Evolutionary conservation across 1,284 basidiomycete species (phyloP), one percentile per base, ranked within the genome.

Genomic region (Marasmius fiardii): DNA sequence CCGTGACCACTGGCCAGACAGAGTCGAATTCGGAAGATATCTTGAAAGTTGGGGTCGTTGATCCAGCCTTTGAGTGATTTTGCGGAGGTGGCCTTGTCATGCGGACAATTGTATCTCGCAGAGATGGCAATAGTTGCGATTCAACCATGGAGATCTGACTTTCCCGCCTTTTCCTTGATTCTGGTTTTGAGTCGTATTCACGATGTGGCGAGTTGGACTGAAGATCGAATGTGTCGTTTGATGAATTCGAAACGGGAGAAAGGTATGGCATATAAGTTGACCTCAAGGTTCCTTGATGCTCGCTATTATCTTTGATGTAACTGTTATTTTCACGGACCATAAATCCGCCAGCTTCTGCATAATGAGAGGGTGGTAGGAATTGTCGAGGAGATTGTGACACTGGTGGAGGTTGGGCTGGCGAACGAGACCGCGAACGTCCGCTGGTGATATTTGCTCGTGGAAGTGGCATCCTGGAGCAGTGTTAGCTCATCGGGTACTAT

Each of bases 21-120:
- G 48, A 51, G 28, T 45, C 41, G 24, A 39, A 21, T 31, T 39
- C 52, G 34, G 47, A 60, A 53, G 43, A 50, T 35, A 57, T 50
- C 33, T 58, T 59, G n/a, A 61, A 58, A 33, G 56, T 33, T 33
- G 57, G 57, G 10, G 52, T 43, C 34, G 60, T 33, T 31, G 58
- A 31, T 23, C 31, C 43, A 39, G 37, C 31, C 26, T 57, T 64
- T 21, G 35, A 57, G 33, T 10, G 61, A 28, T 63, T 51, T 47
- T 68, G 65, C 21, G 73, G 73, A 11, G 80, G 77, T 14, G 75
- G 69, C 50, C 74, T 71, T 4, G 86, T 90, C 87, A 89, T 90
- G 44, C 80, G 78, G 60, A 85, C 79, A 35, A 89, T 78, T 0
- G 87, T 90, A 57, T 89, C 86, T 34, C 80, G 74, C 34, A 89